Percentiles rank a stretch among this genome's conserved stretches.
These are phyloP conservation scores for Colletotrichum gigasporum DNA, from an alignment of 2,329 filamentous ascomycete genomes.

Conservation along the genomic window DNA sequence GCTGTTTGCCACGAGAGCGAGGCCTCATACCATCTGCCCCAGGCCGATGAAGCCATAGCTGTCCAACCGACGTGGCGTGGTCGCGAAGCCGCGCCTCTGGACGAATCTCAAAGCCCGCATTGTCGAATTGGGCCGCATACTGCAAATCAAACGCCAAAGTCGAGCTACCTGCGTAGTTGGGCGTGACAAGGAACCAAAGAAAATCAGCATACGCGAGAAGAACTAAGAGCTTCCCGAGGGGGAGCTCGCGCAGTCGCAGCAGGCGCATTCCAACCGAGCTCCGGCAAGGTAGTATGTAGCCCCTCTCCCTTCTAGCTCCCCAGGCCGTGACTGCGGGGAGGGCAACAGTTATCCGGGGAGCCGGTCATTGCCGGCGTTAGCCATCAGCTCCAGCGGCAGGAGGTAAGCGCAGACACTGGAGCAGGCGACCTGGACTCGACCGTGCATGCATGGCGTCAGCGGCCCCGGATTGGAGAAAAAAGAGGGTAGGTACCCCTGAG, in stretches of 20 bases:
- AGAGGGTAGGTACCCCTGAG: not conserved
- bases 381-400: conserved; percentile 23
- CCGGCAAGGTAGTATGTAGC: too few relatives aligned
- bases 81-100: conserved; percentile 60
- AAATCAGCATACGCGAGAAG: not conserved
- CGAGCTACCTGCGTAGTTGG: too few relatives aligned
- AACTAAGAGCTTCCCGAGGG: not conserved
- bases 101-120: conserved; percentile 40
- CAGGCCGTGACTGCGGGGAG: conserved; percentile 10
- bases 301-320: not conserved
- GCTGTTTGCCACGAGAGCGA: not conserved
- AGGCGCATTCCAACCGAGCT: conserved; percentile 12
- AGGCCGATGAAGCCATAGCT: conserved; percentile 69
- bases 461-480: conserved; percentile 20
- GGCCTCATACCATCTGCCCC: conserved; percentile 66
- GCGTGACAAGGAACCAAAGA: conserved; percentile 38
- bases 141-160: conserved; percentile 20
- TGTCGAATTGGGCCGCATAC: conserved; percentile 4
- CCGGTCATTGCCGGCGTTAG: conserved; percentile 47
- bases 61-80: conserved; percentile 56
- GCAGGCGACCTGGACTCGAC: not conserved
- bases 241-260: not conserved
- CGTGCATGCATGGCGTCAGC: conserved; percentile 18
- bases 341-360: conserved; percentile 37
- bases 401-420: too few relatives aligned